A percentile compares a stretch with the other conserved stretches of the same genome.
Conservation (phyloP, 352 stramenopile genomes). For the Phytophthora meadii region DNA sequence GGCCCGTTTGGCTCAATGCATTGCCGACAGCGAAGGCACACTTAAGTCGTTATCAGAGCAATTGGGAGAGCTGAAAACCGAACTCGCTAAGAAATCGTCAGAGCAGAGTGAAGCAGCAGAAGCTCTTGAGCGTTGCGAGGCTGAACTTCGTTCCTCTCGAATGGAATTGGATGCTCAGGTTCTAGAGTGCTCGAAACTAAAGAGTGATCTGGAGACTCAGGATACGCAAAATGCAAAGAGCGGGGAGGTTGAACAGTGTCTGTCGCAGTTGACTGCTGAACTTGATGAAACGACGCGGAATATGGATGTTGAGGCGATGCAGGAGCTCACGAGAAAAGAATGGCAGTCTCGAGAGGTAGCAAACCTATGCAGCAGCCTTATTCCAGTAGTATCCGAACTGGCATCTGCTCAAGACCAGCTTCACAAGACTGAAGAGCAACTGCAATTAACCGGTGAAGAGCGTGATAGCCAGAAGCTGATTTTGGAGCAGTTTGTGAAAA, state of each 20-base stretch:
- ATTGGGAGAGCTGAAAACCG: constrained; percentile 15
- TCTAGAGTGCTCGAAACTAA: constrained; percentile 19
- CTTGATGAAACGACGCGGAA: constrained; percentile 19
- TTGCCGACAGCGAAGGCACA: constrained; percentile 14
- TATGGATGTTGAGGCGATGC: background rate
- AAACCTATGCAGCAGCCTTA: constrained; percentile 20
- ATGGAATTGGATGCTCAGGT: constrained; percentile 21
- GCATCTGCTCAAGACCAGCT: constrained; percentile 23
- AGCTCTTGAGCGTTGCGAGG: constrained; percentile 20
- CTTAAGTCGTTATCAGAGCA: constrained; percentile 23
- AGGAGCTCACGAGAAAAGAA: constrained; percentile 4
- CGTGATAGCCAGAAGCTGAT: constrained; percentile 17
- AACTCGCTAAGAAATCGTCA: constrained; percentile 16
- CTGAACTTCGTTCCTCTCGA: constrained; percentile 20
- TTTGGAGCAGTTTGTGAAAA: constrained; percentile 28
- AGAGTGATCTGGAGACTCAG: constrained; percentile 29
- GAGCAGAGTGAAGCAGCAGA: constrained; percentile 19
- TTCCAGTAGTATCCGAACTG: constrained; percentile 15
- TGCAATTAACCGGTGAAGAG: constrained; percentile 13
- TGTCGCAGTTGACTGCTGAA: constrained; percentile 21
- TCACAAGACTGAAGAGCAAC: constrained; percentile 13
- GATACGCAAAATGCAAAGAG: constrained; percentile 18
- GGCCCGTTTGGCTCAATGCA: constrained; percentile 10
- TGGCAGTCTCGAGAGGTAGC: constrained; percentile 30
- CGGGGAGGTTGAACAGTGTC: constrained; percentile 9